Conservation (phyloP, 306 rosid genomes). For the Boehmeria nivea region DNA sequence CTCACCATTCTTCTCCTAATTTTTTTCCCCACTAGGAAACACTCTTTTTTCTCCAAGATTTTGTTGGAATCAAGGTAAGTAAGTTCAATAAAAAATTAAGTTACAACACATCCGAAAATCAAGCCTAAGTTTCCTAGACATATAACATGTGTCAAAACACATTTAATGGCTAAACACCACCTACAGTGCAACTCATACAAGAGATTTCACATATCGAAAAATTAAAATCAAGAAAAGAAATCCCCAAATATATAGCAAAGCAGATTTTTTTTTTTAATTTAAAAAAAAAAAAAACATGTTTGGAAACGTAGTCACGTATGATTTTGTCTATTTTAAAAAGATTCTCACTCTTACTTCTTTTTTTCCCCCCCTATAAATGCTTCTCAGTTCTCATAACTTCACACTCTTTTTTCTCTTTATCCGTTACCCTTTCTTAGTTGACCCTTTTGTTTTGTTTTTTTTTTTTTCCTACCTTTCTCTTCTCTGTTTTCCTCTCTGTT, state of each 20-base stretch:
- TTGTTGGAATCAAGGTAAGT: neutral
- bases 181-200: neutral
- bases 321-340: conserved; percentile 11
- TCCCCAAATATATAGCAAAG: no score
- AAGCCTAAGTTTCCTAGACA: neutral
- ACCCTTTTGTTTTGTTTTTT: neutral
- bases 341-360: neutral
- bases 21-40: neutral
- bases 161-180: neutral
- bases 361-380: conserved; percentile 29
- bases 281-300: no score
- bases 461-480: neutral
- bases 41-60: neutral
- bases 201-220: conserved; percentile 3
- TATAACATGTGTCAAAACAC: neutral
- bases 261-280: no score
- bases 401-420: conserved; percentile 13
- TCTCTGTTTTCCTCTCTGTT: neutral
- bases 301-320: conserved; percentile 1
- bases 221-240: no score
- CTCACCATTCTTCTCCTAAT: neutral
- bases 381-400: conserved; percentile 1
- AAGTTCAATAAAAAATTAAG: neutral
- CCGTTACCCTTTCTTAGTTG: conserved; percentile 1
- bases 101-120: neutral